Base-by-base conservation (phyloP, 768 basidiomycete species). In the Tephrocybe rancida region DNA sequence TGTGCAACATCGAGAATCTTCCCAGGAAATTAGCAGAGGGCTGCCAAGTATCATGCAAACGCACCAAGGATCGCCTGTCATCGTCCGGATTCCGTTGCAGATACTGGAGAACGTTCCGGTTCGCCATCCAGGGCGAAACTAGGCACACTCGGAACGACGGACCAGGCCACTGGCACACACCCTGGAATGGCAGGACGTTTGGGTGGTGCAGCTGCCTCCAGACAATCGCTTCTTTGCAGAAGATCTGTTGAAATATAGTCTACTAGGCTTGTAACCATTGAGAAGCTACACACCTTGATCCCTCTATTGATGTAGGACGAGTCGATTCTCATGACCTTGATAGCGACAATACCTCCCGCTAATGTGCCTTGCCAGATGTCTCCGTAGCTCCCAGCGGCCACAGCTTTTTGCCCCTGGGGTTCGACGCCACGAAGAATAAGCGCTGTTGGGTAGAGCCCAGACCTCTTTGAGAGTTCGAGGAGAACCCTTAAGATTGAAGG, bases 281-380 rank as follows among this genome's bases (percentile, higher is more conserved):
- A 10, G 0, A 16, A 37, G 25, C 8, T 27, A 27, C 42, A 18
- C 8, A 55, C 54, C 44, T 50, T 55, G 22, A 39, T 24, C 8
- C 25, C 37, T 25, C 30, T 46, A 18, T 46, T 47, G 29, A 35
- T 46, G 18, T 18, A 46, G 5, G 54, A 11, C 2, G 44, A 38
- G 37, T 55, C 48, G 11, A 50, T 37, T 41, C 37, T 55, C 54
- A 55, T 50, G 7, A 55, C 54, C 44, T 55, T 55, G 3, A 55
- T 55, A 16, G 54, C 54, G 8, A 55, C 44, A 9, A 26, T 24
- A n/a, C 24, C 26, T 32, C 54, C 48, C 3, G 25, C 44, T 16
- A 27, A 50, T 21, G 29, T 46, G 46, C 54, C 54, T 22, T 55
- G 19, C 54, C 54, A 50, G n/a, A 55, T 55, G 24, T 55, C 42